Evolutionary conservation across 331 rosid species (phyloP).

Genomic region (Malus hybrid): DNA sequence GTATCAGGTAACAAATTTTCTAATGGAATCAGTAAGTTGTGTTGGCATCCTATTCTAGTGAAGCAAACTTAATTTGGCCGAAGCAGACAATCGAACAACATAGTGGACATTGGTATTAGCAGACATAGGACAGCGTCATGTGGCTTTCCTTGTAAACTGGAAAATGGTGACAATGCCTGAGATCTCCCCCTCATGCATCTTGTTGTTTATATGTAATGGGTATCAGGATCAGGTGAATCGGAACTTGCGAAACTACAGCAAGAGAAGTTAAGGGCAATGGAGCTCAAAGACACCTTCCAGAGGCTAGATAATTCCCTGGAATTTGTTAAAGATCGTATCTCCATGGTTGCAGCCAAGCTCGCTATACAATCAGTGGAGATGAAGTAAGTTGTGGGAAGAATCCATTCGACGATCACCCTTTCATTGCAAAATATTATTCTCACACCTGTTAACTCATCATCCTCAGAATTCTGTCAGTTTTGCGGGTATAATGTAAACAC

Average conservation of each 20-base stretch:
- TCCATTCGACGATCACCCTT: background rate
- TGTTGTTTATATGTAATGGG: background rate
- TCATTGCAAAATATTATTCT: background rate
- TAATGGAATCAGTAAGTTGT: no score
- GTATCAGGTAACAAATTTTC: conserved; percentile 27
- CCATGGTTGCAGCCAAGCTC: conserved; percentile 38
- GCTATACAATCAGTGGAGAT: conserved; percentile 42
- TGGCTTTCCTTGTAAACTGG: no score
- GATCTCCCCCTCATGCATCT: background rate
- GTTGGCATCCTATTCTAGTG: no score
- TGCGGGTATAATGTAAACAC: background rate
- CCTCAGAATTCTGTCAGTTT: background rate
- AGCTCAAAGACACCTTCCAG: conserved; percentile 25
- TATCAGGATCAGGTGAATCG: conserved; percentile 31
- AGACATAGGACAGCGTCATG: no score
- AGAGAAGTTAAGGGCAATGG: conserved; percentile 43
- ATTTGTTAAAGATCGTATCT: conserved; percentile 17
- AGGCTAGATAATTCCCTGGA: conserved; percentile 32
- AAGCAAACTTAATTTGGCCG: no score
- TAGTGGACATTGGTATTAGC: no score
- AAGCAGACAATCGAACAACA: no score
- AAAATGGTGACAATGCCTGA: background rate
- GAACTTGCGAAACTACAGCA: conserved; percentile 28
- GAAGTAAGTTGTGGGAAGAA: background rate
- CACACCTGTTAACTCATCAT: background rate